Conservation (phyloP, 108 stramenopile species). For the Pseudonitzschia pungens region DNA sequence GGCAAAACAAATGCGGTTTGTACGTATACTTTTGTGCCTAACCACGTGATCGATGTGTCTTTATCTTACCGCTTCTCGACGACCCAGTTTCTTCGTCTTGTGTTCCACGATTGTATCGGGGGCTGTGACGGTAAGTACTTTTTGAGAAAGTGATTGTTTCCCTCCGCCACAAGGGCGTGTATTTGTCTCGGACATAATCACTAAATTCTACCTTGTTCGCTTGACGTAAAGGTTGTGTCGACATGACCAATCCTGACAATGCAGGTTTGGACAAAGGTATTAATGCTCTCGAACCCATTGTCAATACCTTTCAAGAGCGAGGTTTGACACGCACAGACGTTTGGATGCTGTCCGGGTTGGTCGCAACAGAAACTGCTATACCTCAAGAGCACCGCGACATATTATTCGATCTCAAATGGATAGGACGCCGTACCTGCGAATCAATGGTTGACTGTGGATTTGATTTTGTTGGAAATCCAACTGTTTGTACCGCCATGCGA, state of each 20-base stretch:
- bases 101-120: slow-evolving; percentile 60
- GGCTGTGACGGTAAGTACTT: slow-evolving; percentile 36
- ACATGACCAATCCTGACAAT: slow-evolving; percentile 46
- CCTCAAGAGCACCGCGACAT: slow-evolving; percentile 24
- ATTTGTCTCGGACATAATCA: no score
- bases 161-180: neutral
- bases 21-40: neutral
- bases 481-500: slow-evolving; percentile 16
- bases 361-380: slow-evolving; percentile 43
- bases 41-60: neutral
- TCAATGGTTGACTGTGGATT: slow-evolving; percentile 21
- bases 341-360: slow-evolving; percentile 51
- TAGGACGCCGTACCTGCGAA: slow-evolving; percentile 33
- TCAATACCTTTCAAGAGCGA: slow-evolving; percentile 23
- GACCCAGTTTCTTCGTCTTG: slow-evolving; percentile 44
- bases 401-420: slow-evolving; percentile 33
- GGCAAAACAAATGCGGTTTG: no score
- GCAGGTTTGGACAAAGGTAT: slow-evolving; percentile 44
- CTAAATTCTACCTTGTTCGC: slow-evolving; percentile 15
- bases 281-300: slow-evolving; percentile 38
- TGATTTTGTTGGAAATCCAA: slow-evolving; percentile 16
- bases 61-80: neutral
- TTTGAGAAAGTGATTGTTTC: neutral
- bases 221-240: slow-evolving; percentile 40
- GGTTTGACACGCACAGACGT: slow-evolving; percentile 51